Conservation (phyloP, 2,329 filamentous ascomycete species). For the Cladophialophora chaetospira region DNA sequence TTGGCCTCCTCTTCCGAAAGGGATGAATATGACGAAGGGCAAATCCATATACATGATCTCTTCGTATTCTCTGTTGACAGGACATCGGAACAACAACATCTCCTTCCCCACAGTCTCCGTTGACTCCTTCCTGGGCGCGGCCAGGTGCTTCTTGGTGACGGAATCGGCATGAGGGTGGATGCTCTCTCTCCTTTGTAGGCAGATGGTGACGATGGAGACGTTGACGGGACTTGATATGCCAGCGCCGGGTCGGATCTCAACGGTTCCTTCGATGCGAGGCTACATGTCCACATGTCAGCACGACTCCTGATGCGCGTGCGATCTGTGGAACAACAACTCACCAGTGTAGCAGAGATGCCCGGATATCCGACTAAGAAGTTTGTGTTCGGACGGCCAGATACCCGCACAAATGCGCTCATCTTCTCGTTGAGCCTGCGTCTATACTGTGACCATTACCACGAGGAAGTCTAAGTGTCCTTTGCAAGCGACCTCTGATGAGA, state of each 20-base stretch:
- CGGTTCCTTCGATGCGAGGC: conserved; percentile 96
- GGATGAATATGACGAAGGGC: conserved; percentile 96
- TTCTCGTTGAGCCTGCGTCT: conserved; percentile 36
- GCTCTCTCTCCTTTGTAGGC: conserved; percentile 87
- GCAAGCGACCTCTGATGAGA: conserved; percentile 14
- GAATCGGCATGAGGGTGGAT: conserved; percentile 97
- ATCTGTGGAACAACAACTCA: conserved; percentile 54
- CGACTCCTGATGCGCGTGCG: conserved; percentile 6
- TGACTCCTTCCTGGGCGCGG: conserved; percentile 85
- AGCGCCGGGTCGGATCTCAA: conserved; percentile 86
- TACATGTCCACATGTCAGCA: conserved; percentile 45
- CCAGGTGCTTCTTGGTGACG: conserved; percentile 86
- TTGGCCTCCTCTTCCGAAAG: conserved; percentile 86
- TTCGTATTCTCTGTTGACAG: conserved; percentile 80
- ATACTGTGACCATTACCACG: conserved; percentile 26
- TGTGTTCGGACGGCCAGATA: conserved; percentile 95
- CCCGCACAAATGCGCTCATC: conserved; percentile 84
- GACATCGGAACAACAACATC: conserved; percentile 85
- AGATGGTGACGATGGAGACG: conserved; percentile 91
- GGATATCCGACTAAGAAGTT: conserved; percentile 96
- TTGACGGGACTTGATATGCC: conserved; percentile 87
- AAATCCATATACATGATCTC: conserved; percentile 94
- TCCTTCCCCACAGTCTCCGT: conserved; percentile 95
- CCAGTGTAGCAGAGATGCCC: conserved; percentile 94
- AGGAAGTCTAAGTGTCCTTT: conserved; percentile 18